Base-by-base conservation (phyloP, 2,329 filamentous ascomycete genomes). In the Venturia carpophila region DNA sequence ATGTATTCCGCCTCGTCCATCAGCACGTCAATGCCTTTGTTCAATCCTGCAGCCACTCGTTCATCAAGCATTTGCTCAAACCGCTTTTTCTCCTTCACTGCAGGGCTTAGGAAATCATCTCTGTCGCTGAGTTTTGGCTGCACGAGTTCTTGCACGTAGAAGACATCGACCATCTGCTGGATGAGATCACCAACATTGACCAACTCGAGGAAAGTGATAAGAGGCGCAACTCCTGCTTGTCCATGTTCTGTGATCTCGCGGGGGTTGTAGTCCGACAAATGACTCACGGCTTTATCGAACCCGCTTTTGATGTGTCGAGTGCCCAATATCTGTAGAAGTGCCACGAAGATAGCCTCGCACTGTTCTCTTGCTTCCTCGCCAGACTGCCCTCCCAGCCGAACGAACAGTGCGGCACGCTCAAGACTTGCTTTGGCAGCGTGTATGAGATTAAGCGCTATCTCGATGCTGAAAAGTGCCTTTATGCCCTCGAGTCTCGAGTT, bases 1-100 rank as follows among this genome's bases (percentile, higher is more conserved):
- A 99, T 84, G 73, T 95, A 97, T 75, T 99, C 94, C 37, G 97
- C 92, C 78, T 99, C 94, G 71, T 96, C 92, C 89, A 99, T 97
- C 55, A 99, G 84, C 66, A 97, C 94, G 72, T 99, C 93, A 68
- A 99, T 97, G 68, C 94, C 94, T 78, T 96, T 97, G 76, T 97
- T 97, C 68, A 99, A 80, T 1, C 95, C 95, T 10, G 93, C 92
- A 4, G 94, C 94, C 9, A 99, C 94, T 67, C 91, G 90, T 77
- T 97, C 94, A 73, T 99, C 94, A 1, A 99, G 87, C 89, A 97
- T 96, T 73, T 97, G 92, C 80, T 99, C 94, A 71, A 97, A 99
- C 69, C 91, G 92, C 79, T 97, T 97, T 84, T 99, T 99, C 69
- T 94, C 92, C 70, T 97, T 88, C 41, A 90, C 89, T 0, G 92